phyloP scores from a whole-genome alignment of 1,284 basidiomycete species.

The Rhodotorula sp. region DNA sequence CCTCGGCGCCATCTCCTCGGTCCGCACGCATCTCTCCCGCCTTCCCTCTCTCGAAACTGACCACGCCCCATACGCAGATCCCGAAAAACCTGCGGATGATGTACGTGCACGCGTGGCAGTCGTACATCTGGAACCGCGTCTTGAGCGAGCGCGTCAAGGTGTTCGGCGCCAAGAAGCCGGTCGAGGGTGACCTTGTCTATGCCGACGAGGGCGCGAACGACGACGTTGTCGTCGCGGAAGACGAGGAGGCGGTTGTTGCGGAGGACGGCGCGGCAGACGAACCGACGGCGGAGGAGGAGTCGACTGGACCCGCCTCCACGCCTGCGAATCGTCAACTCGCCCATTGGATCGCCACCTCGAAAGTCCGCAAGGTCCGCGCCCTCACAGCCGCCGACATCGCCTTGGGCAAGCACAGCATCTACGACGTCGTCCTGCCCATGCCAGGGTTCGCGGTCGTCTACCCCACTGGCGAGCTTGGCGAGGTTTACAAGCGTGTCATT shows the following conservation, averaged over 20 bases:
- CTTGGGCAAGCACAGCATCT: slow-evolving; percentile 68
- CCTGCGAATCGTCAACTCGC: slow-evolving; percentile 24
- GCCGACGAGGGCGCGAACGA: slow-evolving; percentile 52
- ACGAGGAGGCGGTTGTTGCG: slow-evolving; percentile 45
- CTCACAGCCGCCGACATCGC: slow-evolving; percentile 71
- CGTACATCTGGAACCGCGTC: slow-evolving; percentile 96
- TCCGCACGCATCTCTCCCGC: slow-evolving; percentile 51
- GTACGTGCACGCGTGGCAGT: slow-evolving; percentile 99
- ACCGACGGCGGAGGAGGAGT: neutral
- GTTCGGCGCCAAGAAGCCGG: slow-evolving; percentile 70
- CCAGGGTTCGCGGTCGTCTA: slow-evolving; percentile 91
- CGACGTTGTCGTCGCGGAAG: slow-evolving; percentile 49
- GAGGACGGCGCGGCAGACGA: neutral
- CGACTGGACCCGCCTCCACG: slow-evolving; percentile 8
- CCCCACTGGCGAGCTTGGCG: slow-evolving; percentile 81
- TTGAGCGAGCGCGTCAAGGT: slow-evolving; percentile 84
- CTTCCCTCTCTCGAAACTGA: slow-evolving; percentile 25
- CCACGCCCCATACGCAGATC: slow-evolving; percentile 60
- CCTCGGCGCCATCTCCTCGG: slow-evolving; percentile 78
- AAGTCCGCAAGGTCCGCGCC: slow-evolving; percentile 63
- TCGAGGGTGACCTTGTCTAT: slow-evolving; percentile 84
- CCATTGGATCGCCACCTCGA: slow-evolving; percentile 36
- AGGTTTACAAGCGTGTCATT: slow-evolving; percentile 77
- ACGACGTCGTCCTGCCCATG: slow-evolving; percentile 92
- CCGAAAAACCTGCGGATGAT: slow-evolving; percentile 91